These are phyloP conservation scores for Candida neerlandica DNA, from an alignment of 1,139 yeast genomes.

Conservation along the genomic window DNA sequence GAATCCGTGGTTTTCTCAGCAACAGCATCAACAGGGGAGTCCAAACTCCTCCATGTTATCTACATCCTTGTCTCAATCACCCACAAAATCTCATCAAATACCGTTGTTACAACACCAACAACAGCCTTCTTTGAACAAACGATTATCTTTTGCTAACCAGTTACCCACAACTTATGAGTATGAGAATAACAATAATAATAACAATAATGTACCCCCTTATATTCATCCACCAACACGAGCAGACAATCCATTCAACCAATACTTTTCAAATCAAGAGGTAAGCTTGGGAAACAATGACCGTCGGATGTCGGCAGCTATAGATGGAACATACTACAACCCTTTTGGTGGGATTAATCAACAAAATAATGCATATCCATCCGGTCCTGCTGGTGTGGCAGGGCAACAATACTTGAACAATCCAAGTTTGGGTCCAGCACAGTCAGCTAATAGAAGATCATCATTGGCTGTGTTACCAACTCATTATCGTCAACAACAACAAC, in stretches of 20 bases:
- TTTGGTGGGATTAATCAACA: constrained; percentile 11
- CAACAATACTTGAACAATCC: constrained; percentile 10
- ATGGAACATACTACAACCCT: constrained; percentile 23
- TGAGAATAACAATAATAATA: constrained; percentile 19
- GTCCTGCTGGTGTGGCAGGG: constrained; percentile 11
- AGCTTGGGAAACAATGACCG: constrained; percentile 34
- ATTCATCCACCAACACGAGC: constrained; percentile 51
- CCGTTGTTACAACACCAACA: constrained; percentile 31
- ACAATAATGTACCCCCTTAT: constrained; percentile 27
- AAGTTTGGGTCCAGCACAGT: constrained; percentile 5
- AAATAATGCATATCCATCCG: constrained; percentile 14
- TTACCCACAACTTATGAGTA: constrained; percentile 57
- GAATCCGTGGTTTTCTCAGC: constrained; percentile 47
- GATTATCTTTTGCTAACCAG: constrained; percentile 46
- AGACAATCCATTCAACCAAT: constrained; percentile 50
- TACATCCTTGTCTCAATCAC: constrained; percentile 26
- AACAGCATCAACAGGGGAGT: constrained; percentile 12
- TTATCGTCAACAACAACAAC: constrained; percentile 20
- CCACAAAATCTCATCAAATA: constrained; percentile 29
- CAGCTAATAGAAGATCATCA: constrained; percentile 35
- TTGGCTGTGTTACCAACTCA: constrained; percentile 33
- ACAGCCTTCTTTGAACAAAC: constrained; percentile 30
- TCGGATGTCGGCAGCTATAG: constrained; percentile 49
- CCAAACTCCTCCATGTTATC: constrained; percentile 7
- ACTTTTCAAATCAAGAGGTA: constrained; percentile 46